These are phyloP conservation scores for Aspergillus pseudoviridinutans DNA, from an alignment of 2,329 filamentous ascomycete genomes.

Conservation along the genomic window DNA sequence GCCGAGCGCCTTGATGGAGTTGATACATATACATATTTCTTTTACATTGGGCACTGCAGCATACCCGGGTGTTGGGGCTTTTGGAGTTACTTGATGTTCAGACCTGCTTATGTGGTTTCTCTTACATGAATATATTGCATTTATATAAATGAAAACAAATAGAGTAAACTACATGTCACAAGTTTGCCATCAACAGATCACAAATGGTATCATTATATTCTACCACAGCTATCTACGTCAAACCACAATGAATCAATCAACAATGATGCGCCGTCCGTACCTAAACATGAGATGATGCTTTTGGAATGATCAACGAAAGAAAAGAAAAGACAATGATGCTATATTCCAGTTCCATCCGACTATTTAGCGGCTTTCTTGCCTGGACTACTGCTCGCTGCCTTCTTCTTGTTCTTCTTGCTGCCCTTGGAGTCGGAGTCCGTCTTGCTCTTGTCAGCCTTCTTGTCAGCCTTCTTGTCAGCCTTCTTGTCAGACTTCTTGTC, in stretches of 20 bases:
- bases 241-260: background rate
- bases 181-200: background rate
- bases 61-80: conserved; percentile 13
- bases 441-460: conserved; percentile 5
- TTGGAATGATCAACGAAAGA: conserved; percentile 6
- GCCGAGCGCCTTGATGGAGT: background rate
- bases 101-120: background rate
- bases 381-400: conserved; percentile 13
- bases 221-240: conserved; percentile 6
- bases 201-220: background rate
- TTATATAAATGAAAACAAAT: background rate
- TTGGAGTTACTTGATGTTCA: background rate
- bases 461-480: conserved; percentile 11
- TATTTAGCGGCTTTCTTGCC: conserved; percentile 30
- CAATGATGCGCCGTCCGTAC: conserved; percentile 15
- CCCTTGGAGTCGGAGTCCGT: conserved; percentile 1
- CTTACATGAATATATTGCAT: background rate
- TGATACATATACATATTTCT: conserved; percentile 7
- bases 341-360: conserved; percentile 13
- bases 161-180: background rate
- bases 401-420: conserved; percentile 20
- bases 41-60: conserved; percentile 14
- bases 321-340: conserved; percentile 15
- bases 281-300: conserved; percentile 11
- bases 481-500: conserved; percentile 19